Base-by-base conservation (phyloP, 2,329 filamentous ascomycete genomes). In the Calcarisporium arbuscula region DNA sequence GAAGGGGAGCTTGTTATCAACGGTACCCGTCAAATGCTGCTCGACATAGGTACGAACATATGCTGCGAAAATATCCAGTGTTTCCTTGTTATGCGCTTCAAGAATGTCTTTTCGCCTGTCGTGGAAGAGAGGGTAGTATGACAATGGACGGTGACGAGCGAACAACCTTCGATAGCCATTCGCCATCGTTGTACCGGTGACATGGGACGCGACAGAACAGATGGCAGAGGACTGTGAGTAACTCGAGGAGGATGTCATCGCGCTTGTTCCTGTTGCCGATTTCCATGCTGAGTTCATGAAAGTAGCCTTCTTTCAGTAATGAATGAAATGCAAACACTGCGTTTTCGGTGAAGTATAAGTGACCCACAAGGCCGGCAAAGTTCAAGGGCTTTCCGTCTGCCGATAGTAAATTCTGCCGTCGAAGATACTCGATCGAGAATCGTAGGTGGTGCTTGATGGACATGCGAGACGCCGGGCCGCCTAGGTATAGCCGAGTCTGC, bases 341-440 rank as follows among this genome's bases (percentile, higher is more conserved):
- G 47, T 83, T 85, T 46, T 88, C 82, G 0, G 80, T 83, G 47
- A 80, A 87, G 60, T 88, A 88, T 2, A 90, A 60, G 56, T 88
- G 82, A 0, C 77, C 74, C 1, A 88, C 72, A 4, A 77, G 66
- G 1, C 78, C 77, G 1, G 84, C 74, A 50, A 89, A 86, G 51
- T 89, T 85, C 10, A 88, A 58, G 0, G 85, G 82, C 2, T 56
- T 62, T 29, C 84, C 85, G 2, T 60, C 52, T 0, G 62, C 54
- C 4, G 74, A 76, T 8, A 90, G 63, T 0, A 90, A 70, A 28
- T 74, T 65, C 45, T 87, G 80, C 22, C 80, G 67, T 15, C 82
- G 72, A 1, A 90, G 67, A 46, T 87, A 90, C 44, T 90, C 84
- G 28, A 90, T 83, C 0, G 83, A 88, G 54, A 90, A 90, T 4